Base-by-base conservation (phyloP, 805 yeast species). In the Schizosaccharomyces japonicus region DNA sequence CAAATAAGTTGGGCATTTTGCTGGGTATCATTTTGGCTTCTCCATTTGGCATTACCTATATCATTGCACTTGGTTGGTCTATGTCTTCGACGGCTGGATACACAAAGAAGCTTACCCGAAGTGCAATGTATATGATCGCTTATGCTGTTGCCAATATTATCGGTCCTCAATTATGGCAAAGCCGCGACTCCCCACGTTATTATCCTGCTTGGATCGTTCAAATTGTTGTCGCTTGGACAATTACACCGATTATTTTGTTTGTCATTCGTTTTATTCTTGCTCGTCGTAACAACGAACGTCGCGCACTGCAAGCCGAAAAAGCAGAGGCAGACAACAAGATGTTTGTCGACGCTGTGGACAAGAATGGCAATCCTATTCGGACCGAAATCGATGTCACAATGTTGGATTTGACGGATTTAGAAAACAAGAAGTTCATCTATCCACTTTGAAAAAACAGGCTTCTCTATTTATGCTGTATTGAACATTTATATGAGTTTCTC, bases 381-480 rank as follows among this genome's bases (percentile, higher is more conserved):
- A 53, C 50, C 19, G 52, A 55, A 21, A 71, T 66, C 15, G 60
- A 67, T 50, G 50, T 64, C 42, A 72, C 73, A 1, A 60, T 64
- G 52, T 57, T 71, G 49, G 78, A 72, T 56, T 55, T 71, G 33
- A 73, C 78, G 3, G 77, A 73, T 53, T 55, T 66, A 26, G 73
- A 73, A 51, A 72, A 71, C 54, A 60, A 67, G 52, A 56, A 62
- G 17, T 73, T 71, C 50, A 68, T 72, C 23, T 73, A 73, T 50
- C 75, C 76, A 13, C 53, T 68, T 36, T 65, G 42, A 48, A 29
- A 13, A 13, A 29, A 29, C 7, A 29, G 13, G 32, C n/a, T n/a
- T n/a, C n/a, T n/a, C n/a, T n/a, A n/a, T n/a, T n/a, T n/a, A n/a
- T n/a, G n/a, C n/a, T n/a, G n/a, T n/a, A n/a, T n/a, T n/a, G n/a